Evolutionary conservation across 148 eudicot genomes (phyloP), one percentile per base, ranked within the genome.

Genomic region (Vaccinium macrocarpon): DNA sequence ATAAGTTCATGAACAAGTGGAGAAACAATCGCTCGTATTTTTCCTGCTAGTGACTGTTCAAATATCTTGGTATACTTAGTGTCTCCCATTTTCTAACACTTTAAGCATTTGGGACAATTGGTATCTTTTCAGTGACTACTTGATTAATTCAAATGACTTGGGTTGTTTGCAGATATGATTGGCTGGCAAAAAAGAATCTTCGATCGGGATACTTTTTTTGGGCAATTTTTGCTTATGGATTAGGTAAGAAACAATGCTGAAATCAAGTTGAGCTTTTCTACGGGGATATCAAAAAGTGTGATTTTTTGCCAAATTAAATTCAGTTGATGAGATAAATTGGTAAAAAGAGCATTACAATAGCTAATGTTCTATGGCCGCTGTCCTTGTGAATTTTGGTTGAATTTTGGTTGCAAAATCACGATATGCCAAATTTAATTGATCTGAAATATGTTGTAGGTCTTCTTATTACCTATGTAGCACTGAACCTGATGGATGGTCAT

Each of bases 401-500:
- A 32, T 10, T 66, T 25, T 66, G 15, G 57, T 5, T 66, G 2
- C 2, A 32, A 59, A 61, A 14, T n/a, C 19, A 25, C 4, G 55
- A 57, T 53, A 51, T 38, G 29, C 29, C 23, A 0, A 25, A 29
- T 56, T 8, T 15, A 50, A 38, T 46, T 25, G 15, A 66, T 84
- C 27, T 72, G 80, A 66, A 68, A 59, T 85, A 23, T 55, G 71
- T 84, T 48, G 75, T 89, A 95, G 98, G 97, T 90, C 98, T 95
- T 83, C 91, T 95, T 16, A 79, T 91, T 57, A 95, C 98, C 7
- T 95, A 92, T 16, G 92, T 95, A 52, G 98, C 98, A 14, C 83
- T 93, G 75, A 95, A 91, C 87, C 83, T 95, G 91, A 95, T 92
- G 98, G 93, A 91, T 72, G 97, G 97, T 70, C 98, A 93, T 88